Conservation (phyloP, 805 yeast species). For the Kazachstania psychrophila region DNA sequence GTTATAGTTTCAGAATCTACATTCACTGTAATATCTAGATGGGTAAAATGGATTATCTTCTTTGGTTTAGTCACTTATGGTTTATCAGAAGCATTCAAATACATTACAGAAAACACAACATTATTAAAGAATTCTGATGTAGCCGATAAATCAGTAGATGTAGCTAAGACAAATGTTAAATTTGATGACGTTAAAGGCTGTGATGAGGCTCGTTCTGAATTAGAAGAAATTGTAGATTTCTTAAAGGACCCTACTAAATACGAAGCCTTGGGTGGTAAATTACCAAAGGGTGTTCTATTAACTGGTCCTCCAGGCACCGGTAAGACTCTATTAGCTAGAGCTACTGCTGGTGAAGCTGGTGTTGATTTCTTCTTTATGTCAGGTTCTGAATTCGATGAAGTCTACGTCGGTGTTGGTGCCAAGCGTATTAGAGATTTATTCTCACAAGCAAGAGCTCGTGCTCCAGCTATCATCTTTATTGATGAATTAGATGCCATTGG, state of each 20-base stretch:
- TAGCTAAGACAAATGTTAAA: constrained; percentile 73
- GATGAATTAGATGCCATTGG: constrained; percentile 99
- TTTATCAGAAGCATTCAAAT: constrained; percentile 66
- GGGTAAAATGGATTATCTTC: constrained; percentile 84
- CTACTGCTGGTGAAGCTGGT: constrained; percentile 98
- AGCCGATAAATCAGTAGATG: constrained; percentile 73
- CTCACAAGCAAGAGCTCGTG: constrained; percentile 83
- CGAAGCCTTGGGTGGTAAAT: constrained; percentile 93
- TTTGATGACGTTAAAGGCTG: constrained; percentile 94
- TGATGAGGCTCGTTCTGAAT: constrained; percentile 95
- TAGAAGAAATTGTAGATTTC: constrained; percentile 96
- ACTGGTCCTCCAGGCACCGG: constrained; percentile 99
- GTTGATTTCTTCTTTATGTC: constrained; percentile 98
- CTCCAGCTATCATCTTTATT: constrained; percentile 94
- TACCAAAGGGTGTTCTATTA: constrained; percentile 91
- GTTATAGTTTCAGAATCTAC: constrained; percentile 87
- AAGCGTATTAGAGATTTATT: constrained; percentile 93
- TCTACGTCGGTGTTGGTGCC: constrained; percentile 98
- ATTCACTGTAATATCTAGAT: constrained; percentile 65
- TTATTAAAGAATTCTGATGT: constrained; percentile 58
- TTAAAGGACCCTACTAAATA: constrained; percentile 92
- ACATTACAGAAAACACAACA: constrained; percentile 68
- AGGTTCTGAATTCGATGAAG: constrained; percentile 95
- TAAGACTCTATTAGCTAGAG: constrained; percentile 90
- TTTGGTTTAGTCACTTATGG: constrained; percentile 74